Evolutionary conservation across 345 rosid genomes (phyloP), one percentile per base, ranked within the genome.

Genomic region (Murraya paniculata): DNA sequence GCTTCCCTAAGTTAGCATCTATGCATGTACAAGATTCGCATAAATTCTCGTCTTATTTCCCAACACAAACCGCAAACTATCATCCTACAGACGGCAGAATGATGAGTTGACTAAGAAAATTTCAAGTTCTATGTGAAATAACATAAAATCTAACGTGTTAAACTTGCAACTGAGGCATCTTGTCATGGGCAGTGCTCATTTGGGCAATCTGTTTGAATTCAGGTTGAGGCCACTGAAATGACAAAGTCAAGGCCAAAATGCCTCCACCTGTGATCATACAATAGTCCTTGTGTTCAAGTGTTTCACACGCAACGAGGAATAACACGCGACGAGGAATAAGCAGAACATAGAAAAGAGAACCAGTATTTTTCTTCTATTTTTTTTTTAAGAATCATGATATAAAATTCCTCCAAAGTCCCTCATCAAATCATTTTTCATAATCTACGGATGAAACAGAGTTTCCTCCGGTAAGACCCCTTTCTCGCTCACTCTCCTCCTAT

Each of bases 371-470:
- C 68, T 56, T 55, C 11, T 71, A 71, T 39, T 13, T 66, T 69
- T 57, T 41, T 19, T 72, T 27, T 41, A 77, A 72, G 77, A 76
- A 72, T 77, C 56, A 64, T 72, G 41, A 60, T 55, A 24, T 59
- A 38, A 65, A 30, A 39, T 4, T 68, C 4, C 45, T 65, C 73
- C 19, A 62, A 22, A 64, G 62, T 76, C 39, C 72, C 66, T 53
- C 18, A 30, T 41, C 62, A 45, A 48, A 64, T 75, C 36, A 28
- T 16, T 60, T 28, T 74, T 25, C 19, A 27, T 25, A 7, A 27
- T 24, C 28, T 19, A 9, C 5, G 25, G 67, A 14, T 16, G 38
- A 19, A 61, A 74, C 77, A 61, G 18, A 74, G 39, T 24, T 57
- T 59, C 66, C 67, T 38, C 60, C 31, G 2, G 25, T 18, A 27